Evolutionary conservation across 129 eudicot genomes (phyloP).

Genomic region (Chrysanthemum seticuspe): DNA sequence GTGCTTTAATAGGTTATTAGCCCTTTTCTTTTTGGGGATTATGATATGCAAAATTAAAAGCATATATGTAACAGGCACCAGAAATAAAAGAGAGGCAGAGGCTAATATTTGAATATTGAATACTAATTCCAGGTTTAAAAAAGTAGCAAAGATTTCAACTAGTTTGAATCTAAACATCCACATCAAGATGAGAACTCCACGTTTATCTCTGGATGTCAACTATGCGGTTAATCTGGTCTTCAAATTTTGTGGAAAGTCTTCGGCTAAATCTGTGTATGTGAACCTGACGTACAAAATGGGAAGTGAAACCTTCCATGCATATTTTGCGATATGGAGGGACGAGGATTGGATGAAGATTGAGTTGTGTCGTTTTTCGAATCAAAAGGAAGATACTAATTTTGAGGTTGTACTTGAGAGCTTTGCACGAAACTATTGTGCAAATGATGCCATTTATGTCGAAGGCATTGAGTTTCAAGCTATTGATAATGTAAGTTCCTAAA

Average conservation of each 20-base stretch:
- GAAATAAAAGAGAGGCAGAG: not conserved
- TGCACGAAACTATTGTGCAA: not conserved
- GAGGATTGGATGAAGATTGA: constrained; percentile 25
- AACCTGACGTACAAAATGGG: constrained; percentile 15
- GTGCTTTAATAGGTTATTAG: too few relatives aligned
- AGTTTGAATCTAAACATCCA: constrained; percentile 9
- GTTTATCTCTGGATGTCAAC: not conserved
- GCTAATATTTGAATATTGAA: not conserved
- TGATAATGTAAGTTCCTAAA: constrained; percentile 16
- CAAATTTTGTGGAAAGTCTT: not conserved
- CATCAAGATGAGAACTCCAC: constrained; percentile 14
- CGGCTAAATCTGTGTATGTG: constrained; percentile 1
- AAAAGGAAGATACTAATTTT: not conserved
- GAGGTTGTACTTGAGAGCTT: constrained; percentile 19
- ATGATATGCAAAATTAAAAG: too few relatives aligned
- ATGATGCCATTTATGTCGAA: constrained; percentile 4
- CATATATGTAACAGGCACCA: not conserved
- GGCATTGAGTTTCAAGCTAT: constrained; percentile 26
- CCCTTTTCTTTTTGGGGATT: too few relatives aligned
- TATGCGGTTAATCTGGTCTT: constrained; percentile 16
- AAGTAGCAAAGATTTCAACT: constrained; percentile 10
- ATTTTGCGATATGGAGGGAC: constrained; percentile 25
- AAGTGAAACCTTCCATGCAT: constrained; percentile 1
- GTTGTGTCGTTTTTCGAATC: not conserved
- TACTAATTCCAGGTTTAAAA: constrained; percentile 17